Evolutionary conservation across 2,329 filamentous ascomycete genomes (phyloP), one percentile per base, ranked within the genome.

Genomic region (Verticillium albo-atrum): DNA sequence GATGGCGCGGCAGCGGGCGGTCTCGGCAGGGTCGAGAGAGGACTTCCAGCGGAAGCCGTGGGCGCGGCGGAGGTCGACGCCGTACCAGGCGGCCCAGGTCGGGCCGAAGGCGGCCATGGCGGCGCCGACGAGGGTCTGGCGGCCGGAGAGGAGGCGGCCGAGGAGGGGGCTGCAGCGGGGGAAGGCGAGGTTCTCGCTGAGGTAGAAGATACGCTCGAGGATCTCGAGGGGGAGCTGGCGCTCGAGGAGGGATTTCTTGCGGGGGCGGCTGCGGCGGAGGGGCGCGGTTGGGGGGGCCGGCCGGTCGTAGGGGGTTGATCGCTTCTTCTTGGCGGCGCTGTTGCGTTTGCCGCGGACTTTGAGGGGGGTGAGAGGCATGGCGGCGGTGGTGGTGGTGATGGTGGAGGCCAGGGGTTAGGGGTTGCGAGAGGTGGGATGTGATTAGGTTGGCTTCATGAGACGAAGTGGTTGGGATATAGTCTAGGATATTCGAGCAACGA

Each of bases 201-300:
- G 69, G 62, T 81, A 68, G 58, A 84, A 78, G 54, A 86, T 83
- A 32, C 62, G 72, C 66, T 85, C 81, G 14, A 86, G 74, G 26
- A 86, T 72, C 67, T 86, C 83, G 6, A 77, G 67, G 0, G 83
- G 83, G 9, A 86, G 70, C 14, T 68, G 9, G 6, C 53, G 63
- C 62, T 69, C 71, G 51, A 77, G 66, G 3, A 73, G 55, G 26
- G 67, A 62, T 2, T 60, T 62, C 42, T 57, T 4, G 57, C 55
- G 15, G 56, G 58, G 51, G 5, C 51, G 51, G 51, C 15, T 28
- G 51, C 51, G 14, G 51, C 3, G 3, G 42, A 9, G 7, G 20
- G n/a, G 2, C 12, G 47, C 17, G 23, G 25, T 20, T 3, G 51
- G 17, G 25, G 51, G 14, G 3, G 6, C 14, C 17, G 25, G 14